phyloP scores from a whole-genome alignment of 371 early-diverging fungal species.

The Syncephalastrum sp. region DNA sequence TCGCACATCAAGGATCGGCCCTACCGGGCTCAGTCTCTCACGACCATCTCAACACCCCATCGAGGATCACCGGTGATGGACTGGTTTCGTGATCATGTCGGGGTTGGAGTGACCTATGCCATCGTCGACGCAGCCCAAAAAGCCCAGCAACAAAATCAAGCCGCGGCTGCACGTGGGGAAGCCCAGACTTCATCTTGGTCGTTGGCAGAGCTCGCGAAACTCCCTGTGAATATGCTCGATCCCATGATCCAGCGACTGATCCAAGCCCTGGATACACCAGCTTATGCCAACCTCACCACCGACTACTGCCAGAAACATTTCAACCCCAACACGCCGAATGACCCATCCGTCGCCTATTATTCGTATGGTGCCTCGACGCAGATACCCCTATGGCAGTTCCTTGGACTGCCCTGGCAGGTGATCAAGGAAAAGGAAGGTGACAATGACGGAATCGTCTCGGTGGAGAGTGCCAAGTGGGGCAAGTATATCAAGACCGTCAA shows the following conservation, averaged over 20 bases:
- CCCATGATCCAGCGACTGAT: constrained; percentile 22
- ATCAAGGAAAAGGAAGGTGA: constrained; percentile 77
- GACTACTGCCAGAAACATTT: constrained; percentile 80
- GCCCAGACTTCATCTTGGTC: constrained; percentile 4
- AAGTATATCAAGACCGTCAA: constrained; percentile 75
- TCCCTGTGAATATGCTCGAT: constrained; percentile 15
- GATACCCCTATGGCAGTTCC: constrained; percentile 50
- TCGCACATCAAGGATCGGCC: constrained; percentile 67
- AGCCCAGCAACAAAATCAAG: constrained; percentile 20
- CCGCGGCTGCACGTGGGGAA: constrained; percentile 6
- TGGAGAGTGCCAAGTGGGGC: constrained; percentile 85
- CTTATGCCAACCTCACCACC: constrained; percentile 85
- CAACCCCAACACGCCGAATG: constrained; percentile 84
- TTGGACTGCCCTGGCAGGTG: constrained; percentile 68
- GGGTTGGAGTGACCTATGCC: constrained; percentile 43
- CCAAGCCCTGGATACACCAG: constrained; percentile 76
- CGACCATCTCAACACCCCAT: constrained; percentile 92
- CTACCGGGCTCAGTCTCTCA: constrained; percentile 71
- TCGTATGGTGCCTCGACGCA: constrained; percentile 74
- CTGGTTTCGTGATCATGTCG: constrained; percentile 81
- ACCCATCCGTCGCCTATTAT: constrained; percentile 74
- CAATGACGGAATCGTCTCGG: constrained; percentile 91
- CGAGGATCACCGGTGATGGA: constrained; percentile 90
- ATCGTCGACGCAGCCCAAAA: constrained; percentile 17
- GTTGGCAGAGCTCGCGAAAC: constrained; percentile 10